Evolutionary conservation across 2,329 filamentous ascomycete genomes (phyloP).

Genomic region (Neocucurbitaria cava): DNA sequence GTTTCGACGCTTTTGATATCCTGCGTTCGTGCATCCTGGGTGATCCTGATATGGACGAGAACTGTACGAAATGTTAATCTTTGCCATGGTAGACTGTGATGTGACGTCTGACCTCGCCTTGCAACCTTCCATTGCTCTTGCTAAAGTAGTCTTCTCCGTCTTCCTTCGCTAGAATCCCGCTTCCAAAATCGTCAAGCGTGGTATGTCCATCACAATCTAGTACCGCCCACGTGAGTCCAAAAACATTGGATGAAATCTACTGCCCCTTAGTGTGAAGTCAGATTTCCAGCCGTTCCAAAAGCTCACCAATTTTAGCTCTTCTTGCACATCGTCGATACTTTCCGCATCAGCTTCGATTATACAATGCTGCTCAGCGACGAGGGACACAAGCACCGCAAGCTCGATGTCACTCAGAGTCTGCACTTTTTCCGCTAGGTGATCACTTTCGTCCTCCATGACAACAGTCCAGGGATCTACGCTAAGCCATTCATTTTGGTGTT

Average conservation of each 20-base stretch:
- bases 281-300: not conserved
- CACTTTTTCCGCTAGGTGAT: constrained; percentile 64
- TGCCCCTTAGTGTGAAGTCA: constrained; percentile 9
- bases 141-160: constrained; percentile 33
- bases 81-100: not conserved
- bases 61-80: constrained; percentile 18
- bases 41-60: constrained; percentile 25
- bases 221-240: constrained; percentile 73
- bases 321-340: constrained; percentile 70
- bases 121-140: constrained; percentile 10
- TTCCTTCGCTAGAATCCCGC: constrained; percentile 66
- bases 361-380: constrained; percentile 85
- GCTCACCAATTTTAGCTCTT: constrained; percentile 72
- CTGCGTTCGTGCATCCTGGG: constrained; percentile 25
- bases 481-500: not conserved
- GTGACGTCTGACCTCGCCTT: constrained; percentile 19
- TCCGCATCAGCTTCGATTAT: constrained; percentile 76
- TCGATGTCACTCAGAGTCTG: constrained; percentile 86
- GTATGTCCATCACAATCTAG: constrained; percentile 76
- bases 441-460: constrained; percentile 31
- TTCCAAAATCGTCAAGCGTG: constrained; percentile 81
- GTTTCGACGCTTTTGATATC: constrained; percentile 41
- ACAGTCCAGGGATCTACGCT: not conserved
- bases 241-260: constrained; percentile 72
- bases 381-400: constrained; percentile 81